A percentile compares a stretch with the other conserved stretches of the same genome.
Evolutionary conservation across 2,329 filamentous ascomycete genomes (phyloP).

Genomic region (Verticillium longisporum): DNA sequence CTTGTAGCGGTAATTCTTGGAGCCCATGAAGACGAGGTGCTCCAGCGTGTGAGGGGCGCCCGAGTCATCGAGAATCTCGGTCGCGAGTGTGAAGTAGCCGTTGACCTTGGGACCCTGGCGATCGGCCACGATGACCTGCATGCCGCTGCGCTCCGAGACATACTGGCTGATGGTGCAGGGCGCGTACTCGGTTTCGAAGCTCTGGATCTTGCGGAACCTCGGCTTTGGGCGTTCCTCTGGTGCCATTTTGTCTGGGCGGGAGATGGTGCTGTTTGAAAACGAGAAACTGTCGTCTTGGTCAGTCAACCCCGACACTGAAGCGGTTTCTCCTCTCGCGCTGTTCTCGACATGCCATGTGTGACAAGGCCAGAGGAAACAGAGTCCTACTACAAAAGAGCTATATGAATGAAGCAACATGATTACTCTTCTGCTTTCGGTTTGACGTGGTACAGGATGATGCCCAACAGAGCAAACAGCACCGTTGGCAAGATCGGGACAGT

Average conservation of each 20-base stretch:
- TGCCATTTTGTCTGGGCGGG: conserved; percentile 41
- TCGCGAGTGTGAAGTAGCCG: conserved; percentile 91
- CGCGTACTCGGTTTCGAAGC: conserved; percentile 85
- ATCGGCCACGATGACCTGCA: conserved; percentile 89
- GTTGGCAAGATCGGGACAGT: neutral
- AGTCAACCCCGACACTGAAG: neutral
- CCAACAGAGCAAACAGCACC: neutral
- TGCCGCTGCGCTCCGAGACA: conserved; percentile 88
- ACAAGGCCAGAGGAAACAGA: neutral
- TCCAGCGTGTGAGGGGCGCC: conserved; percentile 85
- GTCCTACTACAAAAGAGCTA: neutral
- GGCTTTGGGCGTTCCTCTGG: conserved; percentile 34
- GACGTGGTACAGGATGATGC: neutral
- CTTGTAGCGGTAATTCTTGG: conserved; percentile 89
- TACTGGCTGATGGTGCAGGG: conserved; percentile 87
- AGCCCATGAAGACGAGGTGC: conserved; percentile 82
- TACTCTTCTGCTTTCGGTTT: neutral
- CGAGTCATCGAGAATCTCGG: conserved; percentile 96
- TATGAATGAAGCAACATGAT: neutral
- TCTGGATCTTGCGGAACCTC: conserved; percentile 77
- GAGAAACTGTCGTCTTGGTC: neutral
- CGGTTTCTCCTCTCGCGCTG: neutral
- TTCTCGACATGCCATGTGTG: neutral
- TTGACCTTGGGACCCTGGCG: conserved; percentile 90
- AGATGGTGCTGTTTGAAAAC: neutral